Base-by-base conservation (phyloP, 225 moss, liverwort and hornwort genomes). In the Physcomitrellopsis africana region DNA sequence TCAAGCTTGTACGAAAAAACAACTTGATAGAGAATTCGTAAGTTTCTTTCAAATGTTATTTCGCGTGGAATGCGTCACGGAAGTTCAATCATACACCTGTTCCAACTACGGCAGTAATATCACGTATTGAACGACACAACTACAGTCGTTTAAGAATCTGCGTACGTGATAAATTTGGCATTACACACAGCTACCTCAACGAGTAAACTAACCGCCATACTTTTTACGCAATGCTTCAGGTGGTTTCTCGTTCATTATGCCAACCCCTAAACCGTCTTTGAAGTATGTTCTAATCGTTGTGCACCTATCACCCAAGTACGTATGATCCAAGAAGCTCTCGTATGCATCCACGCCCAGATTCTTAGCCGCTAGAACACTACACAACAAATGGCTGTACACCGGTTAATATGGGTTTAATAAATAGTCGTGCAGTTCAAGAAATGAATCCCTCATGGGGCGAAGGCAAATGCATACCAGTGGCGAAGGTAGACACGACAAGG, bases 401-500 rank as follows among this genome's bases (percentile, higher is more conserved):
- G 0, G 11, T 81, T 16, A 77, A 72, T 13, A 64, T 9, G 10
- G 5, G 48, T 10, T 3, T 14, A 22, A 32, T 22, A 57, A 64
- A 65, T 0, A 37, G 32, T 4, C 32, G 32, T 37, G 7, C 0
- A 27, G 14, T 45, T 62, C 29, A 51, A 26, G 2, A 12, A 23
- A 44, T 9, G 10, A 60, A 13, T 5, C 0, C 15, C 46, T 47
- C 60, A 43, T 5, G 53, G 26, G 45, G 43, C 15, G 59, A 63
- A 51, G 45, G 29, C n/a, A 59, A 67, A 57, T 68, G 2, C 80
- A 27, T 90, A 97, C 96, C 96, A 97, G 76, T 93, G 96, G 64
- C 96, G 89, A 73, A 97, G 84, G 71, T 97, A 94, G 60, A 90
- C 70, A 45, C 96, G 84, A 82, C 96, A 97, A 37, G 96, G 96